phyloP scores from a whole-genome alignment of 2,329 filamentous ascomycete genomes.

The Apiospora hydei region DNA sequence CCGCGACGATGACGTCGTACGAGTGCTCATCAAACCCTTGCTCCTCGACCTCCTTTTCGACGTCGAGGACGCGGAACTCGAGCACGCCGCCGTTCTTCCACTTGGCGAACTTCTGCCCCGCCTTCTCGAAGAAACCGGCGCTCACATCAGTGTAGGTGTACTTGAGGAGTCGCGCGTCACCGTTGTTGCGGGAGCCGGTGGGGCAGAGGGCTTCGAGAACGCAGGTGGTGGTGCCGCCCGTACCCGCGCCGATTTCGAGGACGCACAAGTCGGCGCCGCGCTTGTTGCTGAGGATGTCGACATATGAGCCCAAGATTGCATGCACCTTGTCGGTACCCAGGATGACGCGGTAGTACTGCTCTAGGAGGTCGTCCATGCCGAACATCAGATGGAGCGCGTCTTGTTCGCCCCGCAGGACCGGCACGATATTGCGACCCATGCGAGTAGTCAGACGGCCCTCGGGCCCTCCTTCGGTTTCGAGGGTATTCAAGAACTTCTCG shows the following conservation, averaged over 20 bases:
- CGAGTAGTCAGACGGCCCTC: constrained; percentile 4
- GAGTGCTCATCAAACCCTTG: constrained; percentile 40
- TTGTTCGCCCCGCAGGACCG: background rate
- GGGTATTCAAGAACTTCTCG: background rate
- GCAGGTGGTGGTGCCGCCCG: constrained; percentile 48
- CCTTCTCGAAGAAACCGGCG: constrained; percentile 46
- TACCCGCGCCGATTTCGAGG: constrained; percentile 51
- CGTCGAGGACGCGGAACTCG: constrained; percentile 41
- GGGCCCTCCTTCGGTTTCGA: background rate
- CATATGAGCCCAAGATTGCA: constrained; percentile 39
- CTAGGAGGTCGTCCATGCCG: constrained; percentile 20
- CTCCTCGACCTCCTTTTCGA: constrained; percentile 35
- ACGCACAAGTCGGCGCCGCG: constrained; percentile 42
- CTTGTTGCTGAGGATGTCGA: constrained; percentile 39
- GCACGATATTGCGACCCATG: constrained; percentile 23
- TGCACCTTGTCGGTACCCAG: constrained; percentile 20
- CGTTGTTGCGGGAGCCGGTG: constrained; percentile 18
- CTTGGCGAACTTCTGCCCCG: constrained; percentile 40
- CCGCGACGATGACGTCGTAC: constrained; percentile 43
- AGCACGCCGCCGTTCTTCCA: constrained; percentile 37
- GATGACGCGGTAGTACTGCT: constrained; percentile 25
- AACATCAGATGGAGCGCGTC: constrained; percentile 24
- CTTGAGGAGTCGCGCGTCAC: constrained; percentile 41
- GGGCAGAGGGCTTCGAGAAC: constrained; percentile 46
- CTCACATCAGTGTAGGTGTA: constrained; percentile 57